phyloP scores from a whole-genome alignment of 2,329 filamentous ascomycete species.

The Fusarium compactum region DNA sequence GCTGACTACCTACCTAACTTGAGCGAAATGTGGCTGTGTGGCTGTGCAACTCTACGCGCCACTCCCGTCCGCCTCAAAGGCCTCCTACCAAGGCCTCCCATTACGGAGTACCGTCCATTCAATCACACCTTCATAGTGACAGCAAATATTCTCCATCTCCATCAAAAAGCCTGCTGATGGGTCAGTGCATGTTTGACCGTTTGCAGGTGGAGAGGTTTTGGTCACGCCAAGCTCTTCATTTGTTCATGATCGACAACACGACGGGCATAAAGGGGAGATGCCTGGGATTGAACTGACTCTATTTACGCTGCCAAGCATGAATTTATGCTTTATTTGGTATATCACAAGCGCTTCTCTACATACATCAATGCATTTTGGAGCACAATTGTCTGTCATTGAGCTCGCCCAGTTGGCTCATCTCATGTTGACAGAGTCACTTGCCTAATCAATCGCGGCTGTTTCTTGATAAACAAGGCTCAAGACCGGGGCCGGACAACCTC shows the following conservation, averaged over 20 bases:
- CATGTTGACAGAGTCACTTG: conserved; percentile 3
- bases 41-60: neutral
- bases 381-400: conserved; percentile 33
- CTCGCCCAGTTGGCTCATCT: conserved; percentile 33
- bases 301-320: conserved; percentile 12
- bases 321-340: conserved; percentile 6
- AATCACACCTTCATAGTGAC: neutral
- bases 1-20: neutral
- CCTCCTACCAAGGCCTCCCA: conserved; percentile 21
- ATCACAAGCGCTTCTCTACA: neutral
- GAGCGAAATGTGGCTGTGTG: neutral
- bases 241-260: conserved; percentile 26
- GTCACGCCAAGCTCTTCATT: conserved; percentile 25
- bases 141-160: neutral
- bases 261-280: conserved; percentile 27
- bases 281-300: neutral
- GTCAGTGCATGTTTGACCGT: neutral
- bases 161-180: neutral
- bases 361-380: neutral
- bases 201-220: conserved; percentile 12
- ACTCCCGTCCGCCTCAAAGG: neutral
- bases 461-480: conserved; percentile 1
- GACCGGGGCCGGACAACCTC: neutral
- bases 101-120: neutral
- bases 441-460: conserved; percentile 15